phyloP scores from a whole-genome alignment of 2,329 filamentous ascomycete genomes.

The Hymenoscyphus salicellus region DNA sequence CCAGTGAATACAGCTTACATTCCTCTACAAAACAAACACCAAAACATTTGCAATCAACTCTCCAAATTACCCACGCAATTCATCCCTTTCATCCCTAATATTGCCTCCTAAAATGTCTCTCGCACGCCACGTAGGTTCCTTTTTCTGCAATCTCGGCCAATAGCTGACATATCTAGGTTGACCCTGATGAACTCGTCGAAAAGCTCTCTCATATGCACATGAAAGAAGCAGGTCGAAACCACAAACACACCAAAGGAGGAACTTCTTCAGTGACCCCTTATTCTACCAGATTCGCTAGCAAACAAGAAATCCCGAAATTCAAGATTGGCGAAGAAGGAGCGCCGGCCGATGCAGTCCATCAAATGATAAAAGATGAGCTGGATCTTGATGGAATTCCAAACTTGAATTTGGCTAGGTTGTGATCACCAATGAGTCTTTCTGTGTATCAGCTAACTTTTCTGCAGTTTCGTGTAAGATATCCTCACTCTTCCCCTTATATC shows the following conservation, averaged over 20 bases:
- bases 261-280: conserved; percentile 56
- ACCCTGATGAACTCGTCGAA: conserved; percentile 55
- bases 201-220: conserved; percentile 47
- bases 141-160: not conserved
- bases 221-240: conserved; percentile 36
- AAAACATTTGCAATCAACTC: not conserved
- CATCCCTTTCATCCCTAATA: not conserved
- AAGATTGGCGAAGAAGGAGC: conserved; percentile 55
- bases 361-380: conserved; percentile 61
- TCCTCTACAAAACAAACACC: not conserved
- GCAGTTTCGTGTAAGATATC: conserved; percentile 10
- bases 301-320: conserved; percentile 58
- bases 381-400: conserved; percentile 65
- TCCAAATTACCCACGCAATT: not conserved
- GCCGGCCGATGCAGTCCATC: conserved; percentile 61
- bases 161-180: conserved; percentile 40
- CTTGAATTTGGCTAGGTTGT: conserved; percentile 59
- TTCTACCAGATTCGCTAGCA: conserved; percentile 53
- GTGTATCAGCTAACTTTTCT: not conserved
- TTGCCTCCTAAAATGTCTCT: conserved; percentile 43
- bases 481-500: not conserved
- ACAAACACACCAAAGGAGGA: conserved; percentile 40
- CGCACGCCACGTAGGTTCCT: conserved; percentile 44
- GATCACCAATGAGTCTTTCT: not conserved
- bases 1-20: not conserved